Conservation (phyloP, 1,139 yeast species). For the Hemisphaericaspora subhashii region DNA sequence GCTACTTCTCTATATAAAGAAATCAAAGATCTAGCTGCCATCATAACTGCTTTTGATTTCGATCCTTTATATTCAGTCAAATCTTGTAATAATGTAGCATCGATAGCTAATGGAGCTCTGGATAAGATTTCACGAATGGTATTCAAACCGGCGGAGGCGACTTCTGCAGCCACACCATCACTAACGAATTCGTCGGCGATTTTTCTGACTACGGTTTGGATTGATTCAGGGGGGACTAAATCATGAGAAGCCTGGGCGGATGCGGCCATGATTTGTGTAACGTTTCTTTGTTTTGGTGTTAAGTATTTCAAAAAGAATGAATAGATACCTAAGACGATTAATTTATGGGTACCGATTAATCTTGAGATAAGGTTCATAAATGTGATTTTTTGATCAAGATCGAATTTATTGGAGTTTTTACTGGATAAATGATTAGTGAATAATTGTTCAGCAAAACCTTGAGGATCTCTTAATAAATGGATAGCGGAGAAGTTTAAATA, state of each 20-base stretch:
- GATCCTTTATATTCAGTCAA: slow-evolving; percentile 88
- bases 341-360: slow-evolving; percentile 89
- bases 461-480: slow-evolving; percentile 92
- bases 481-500: slow-evolving; percentile 91
- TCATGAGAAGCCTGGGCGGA: slow-evolving; percentile 97
- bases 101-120: slow-evolving; percentile 93
- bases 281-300: slow-evolving; percentile 92
- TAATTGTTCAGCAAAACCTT: slow-evolving; percentile 89
- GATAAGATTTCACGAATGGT: slow-evolving; percentile 90
- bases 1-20: slow-evolving; percentile 89
- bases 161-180: slow-evolving; percentile 97
- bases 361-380: slow-evolving; percentile 86
- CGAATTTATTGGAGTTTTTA: slow-evolving; percentile 64
- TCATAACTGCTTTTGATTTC: slow-evolving; percentile 87
- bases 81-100: slow-evolving; percentile 81
- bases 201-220: slow-evolving; percentile 76
- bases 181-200: slow-evolving; percentile 97
- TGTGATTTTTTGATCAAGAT: slow-evolving; percentile 84
- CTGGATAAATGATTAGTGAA: slow-evolving; percentile 71
- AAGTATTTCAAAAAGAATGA: slow-evolving; percentile 84
- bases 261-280: slow-evolving; percentile 95
- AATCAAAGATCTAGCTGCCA: slow-evolving; percentile 92
- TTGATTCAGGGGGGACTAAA: slow-evolving; percentile 91
- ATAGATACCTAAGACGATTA: slow-evolving; percentile 85
- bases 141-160: slow-evolving; percentile 95